Evolutionary conservation across 164 flowering plant species (phyloP), one percentile per base, ranked within the genome.

Genomic region (Tinospora cordifolia): DNA sequence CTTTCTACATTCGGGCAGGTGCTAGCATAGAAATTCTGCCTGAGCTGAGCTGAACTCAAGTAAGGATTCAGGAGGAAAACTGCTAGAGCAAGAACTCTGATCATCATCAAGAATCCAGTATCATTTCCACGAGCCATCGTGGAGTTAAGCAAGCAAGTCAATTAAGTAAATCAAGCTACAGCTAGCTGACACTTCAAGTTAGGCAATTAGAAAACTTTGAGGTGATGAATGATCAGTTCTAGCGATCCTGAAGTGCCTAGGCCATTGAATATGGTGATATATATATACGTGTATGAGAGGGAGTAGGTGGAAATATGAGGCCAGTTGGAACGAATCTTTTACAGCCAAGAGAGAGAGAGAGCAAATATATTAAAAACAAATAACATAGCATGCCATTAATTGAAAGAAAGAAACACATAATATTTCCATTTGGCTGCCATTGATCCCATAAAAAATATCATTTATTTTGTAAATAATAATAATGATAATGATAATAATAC

Each of bases 1-100:
- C 9, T 68, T 73, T 93, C 96, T 6, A 93, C 96, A 38, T 87
- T 86, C 9, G 92, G 93, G 79, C 98, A 93, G 38, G 59, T 71
- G 0, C 72, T 83, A 26, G 85, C 85, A 51, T 93, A 93, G 80
- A 71, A 91, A 40, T 87, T 86, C 58, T 38, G 79, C 25, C 71
- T 77, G 0, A 90, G 87, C 60, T 85, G 87, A 0, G 97, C 93
- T 0, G 83, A 75, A 11, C 77, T 75, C 11, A 76, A 15, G 67
- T 66, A 6, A 3, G 84, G 75, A 8, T 30, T 30, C 2, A 75
- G 81, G 64, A 83, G 65, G 60, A 71, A 76, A 2, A 83, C 21
- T 62, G 54, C 24, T 14, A 81, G 69, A 11, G 40, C 72, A 59
- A 79, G 75, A 10, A 78, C 74, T 68, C 70, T 63, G n/a, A 73